Conservation (phyloP, 1,284 basidiomycete genomes). For the Anthracocystis panici-leucophaei region DNA sequence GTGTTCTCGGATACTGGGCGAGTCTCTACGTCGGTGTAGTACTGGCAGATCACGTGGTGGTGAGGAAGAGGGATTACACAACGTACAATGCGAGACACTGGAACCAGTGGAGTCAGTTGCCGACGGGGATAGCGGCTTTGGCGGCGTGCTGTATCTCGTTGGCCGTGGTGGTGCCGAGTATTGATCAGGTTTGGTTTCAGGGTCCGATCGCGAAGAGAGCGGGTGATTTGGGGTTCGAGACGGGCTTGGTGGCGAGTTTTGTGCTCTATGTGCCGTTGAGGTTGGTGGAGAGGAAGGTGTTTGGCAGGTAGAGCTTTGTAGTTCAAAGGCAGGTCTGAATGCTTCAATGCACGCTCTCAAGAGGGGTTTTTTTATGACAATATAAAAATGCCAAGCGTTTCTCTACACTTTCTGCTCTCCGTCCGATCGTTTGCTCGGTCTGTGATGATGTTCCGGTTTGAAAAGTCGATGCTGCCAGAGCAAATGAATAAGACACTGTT, state of each 20-base stretch:
- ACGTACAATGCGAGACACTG: slow-evolving; percentile 76
- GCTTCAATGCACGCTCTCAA: slow-evolving; percentile 1
- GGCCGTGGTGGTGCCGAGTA: slow-evolving; percentile 65
- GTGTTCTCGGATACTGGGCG: slow-evolving; percentile 77
- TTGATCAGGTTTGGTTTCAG: slow-evolving; percentile 66
- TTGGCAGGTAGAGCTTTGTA: slow-evolving; percentile 27
- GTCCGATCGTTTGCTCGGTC: too few species aligned
- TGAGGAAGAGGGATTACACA: slow-evolving; percentile 72
- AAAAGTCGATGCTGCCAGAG: too few species aligned
- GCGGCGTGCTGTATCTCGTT: slow-evolving; percentile 55
- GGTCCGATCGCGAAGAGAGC: slow-evolving; percentile 63
- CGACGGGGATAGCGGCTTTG: slow-evolving; percentile 74
- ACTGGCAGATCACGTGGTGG: slow-evolving; percentile 75
- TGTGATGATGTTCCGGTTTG: too few species aligned
- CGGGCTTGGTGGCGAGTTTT: slow-evolving; percentile 65
- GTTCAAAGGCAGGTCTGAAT: background rate
- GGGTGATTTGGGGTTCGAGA: slow-evolving; percentile 70
- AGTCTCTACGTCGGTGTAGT: slow-evolving; percentile 76
- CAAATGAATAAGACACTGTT: too few species aligned
- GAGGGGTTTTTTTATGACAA: background rate
- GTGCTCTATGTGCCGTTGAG: slow-evolving; percentile 65
- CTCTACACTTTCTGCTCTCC: too few species aligned
- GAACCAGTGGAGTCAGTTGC: slow-evolving; percentile 73
- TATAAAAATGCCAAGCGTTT: too few species aligned
- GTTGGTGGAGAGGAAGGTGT: slow-evolving; percentile 60